Conservation (phyloP, 176 grass and related monocot species). For the Triticum urartu region DNA sequence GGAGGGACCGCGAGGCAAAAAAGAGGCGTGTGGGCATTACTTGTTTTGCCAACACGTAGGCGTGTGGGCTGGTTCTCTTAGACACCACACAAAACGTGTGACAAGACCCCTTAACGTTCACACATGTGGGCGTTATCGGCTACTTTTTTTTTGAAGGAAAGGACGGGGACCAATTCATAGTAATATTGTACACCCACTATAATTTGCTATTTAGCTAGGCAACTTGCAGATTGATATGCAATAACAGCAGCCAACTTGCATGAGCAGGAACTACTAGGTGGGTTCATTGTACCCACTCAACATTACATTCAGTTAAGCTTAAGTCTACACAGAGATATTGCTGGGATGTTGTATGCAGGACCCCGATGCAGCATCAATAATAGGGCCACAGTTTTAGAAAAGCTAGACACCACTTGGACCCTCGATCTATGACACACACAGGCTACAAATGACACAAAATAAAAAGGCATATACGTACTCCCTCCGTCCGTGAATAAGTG, state of each 20-base stretch:
- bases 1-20: no score
- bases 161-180: background rate
- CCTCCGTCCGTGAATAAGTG: no score
- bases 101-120: no score
- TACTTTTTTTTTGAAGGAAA: background rate
- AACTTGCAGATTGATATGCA: conserved; percentile 2
- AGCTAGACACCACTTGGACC: background rate
- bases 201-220: background rate
- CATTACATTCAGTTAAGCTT: background rate
- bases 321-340: background rate
- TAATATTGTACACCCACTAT: background rate
- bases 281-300: conserved; percentile 39
- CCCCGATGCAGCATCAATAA: background rate
- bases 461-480: background rate
- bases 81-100: no score
- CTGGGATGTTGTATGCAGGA: background rate
- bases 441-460: background rate
- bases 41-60: no score
- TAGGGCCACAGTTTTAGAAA: background rate
- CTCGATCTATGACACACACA: background rate
- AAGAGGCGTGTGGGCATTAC: no score
- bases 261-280: conserved; percentile 1
- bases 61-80: no score
- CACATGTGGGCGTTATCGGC: no score
- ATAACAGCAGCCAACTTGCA: conserved; percentile 16